Evolutionary conservation across 148 eudicot species (phyloP).

Genomic region (Chenopodium quinoa): DNA sequence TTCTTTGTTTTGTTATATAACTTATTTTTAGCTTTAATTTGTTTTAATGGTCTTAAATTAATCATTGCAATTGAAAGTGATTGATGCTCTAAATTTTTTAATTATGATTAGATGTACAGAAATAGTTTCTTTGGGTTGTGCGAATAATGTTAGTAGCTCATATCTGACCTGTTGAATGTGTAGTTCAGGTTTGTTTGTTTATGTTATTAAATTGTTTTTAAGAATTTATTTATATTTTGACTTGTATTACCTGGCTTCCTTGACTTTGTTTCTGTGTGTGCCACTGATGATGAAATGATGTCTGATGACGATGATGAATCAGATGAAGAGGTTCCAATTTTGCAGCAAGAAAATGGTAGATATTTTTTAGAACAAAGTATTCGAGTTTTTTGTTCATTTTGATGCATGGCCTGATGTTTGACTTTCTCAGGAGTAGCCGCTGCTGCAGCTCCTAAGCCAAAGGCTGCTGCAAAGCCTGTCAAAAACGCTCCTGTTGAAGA

Average conservation of each 20-base stretch:
- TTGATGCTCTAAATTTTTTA: too few relatives aligned
- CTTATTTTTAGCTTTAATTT: background rate
- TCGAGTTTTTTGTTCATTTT: background rate
- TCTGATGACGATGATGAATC: conserved; percentile 21
- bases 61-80: background rate
- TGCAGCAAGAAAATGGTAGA: conserved; percentile 34
- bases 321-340: conserved; percentile 28
- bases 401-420: background rate
- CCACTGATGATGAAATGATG: background rate
- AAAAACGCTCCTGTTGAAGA: conserved; percentile 30
- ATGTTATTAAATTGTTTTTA: background rate
- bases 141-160: too few relatives aligned
- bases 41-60: background rate
- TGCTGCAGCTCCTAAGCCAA: conserved; percentile 32
- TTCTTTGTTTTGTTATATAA: background rate
- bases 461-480: conserved; percentile 28
- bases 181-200: too few relatives aligned
- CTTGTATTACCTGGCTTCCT: conserved; percentile 31
- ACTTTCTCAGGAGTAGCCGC: conserved; percentile 27
- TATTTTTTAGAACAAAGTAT: background rate
- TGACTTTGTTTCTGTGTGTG: conserved; percentile 33
- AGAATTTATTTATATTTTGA: background rate
- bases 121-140: too few relatives aligned
- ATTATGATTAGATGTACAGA: too few relatives aligned
- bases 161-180: too few relatives aligned